phyloP scores from a whole-genome alignment of 2,329 filamentous ascomycete genomes.

The Arthroderma sp. region DNA sequence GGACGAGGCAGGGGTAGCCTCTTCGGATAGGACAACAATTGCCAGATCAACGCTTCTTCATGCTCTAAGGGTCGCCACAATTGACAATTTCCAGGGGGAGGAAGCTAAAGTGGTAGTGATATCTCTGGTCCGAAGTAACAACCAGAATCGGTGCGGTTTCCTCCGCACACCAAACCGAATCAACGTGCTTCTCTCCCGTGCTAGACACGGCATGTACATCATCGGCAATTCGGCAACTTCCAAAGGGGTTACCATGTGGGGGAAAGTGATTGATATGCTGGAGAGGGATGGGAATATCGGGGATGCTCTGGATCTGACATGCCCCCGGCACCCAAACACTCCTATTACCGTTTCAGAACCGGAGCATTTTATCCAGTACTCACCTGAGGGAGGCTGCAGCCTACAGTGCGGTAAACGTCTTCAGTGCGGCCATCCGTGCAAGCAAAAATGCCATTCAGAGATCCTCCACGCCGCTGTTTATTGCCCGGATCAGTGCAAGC shows the following conservation, averaged over 20 bases:
- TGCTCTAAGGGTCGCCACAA: slow-evolving; percentile 1
- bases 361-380: slow-evolving; percentile 43
- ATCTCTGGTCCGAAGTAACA: slow-evolving; percentile 20
- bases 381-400: slow-evolving; percentile 50
- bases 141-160: slow-evolving; percentile 17
- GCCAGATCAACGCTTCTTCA: neutral
- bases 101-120: slow-evolving; percentile 23
- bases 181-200: slow-evolving; percentile 21
- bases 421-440: slow-evolving; percentile 34
- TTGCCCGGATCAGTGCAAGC: slow-evolving; percentile 30
- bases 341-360: slow-evolving; percentile 39
- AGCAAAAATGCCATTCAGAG: slow-evolving; percentile 33
- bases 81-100: slow-evolving; percentile 18
- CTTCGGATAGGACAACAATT: neutral
- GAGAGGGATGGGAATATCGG: slow-evolving; percentile 1
- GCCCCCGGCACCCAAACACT: slow-evolving; percentile 46
- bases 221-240: slow-evolving; percentile 15
- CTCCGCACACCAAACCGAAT: slow-evolving; percentile 21
- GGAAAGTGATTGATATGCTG: slow-evolving; percentile 5
- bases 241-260: slow-evolving; percentile 7
- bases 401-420: slow-evolving; percentile 36
- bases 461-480: slow-evolving; percentile 28
- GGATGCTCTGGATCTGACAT: slow-evolving; percentile 19
- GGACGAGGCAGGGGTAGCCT: neutral
- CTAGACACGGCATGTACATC: slow-evolving; percentile 23